A percentile compares a stretch with the other conserved stretches of the same genome.
Evolutionary conservation across 2,329 filamentous ascomycete genomes (phyloP).

Genomic region (Ascochyta koolunga): DNA sequence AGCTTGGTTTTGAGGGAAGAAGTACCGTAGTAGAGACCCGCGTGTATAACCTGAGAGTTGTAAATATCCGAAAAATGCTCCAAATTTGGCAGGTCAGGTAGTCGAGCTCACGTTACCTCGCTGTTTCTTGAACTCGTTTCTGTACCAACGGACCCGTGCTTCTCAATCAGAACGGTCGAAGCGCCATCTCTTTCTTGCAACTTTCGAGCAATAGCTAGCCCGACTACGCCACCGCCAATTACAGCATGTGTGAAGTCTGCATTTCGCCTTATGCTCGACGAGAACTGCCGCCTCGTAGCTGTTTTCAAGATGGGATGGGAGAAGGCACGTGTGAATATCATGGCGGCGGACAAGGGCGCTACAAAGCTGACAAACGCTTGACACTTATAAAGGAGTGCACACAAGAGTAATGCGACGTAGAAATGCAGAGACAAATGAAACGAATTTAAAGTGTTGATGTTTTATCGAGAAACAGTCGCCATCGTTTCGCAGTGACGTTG

Average conservation of each 20-base stretch:
- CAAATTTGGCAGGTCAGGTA: not conserved
- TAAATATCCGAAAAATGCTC: not conserved
- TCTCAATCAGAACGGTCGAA: constrained; percentile 80
- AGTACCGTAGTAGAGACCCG: constrained; percentile 86
- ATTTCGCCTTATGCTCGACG: constrained; percentile 36
- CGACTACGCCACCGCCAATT: constrained; percentile 75
- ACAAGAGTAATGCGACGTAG: not conserved
- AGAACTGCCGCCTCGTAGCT: constrained; percentile 23
- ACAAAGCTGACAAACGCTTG: not conserved
- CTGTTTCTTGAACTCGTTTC: constrained; percentile 91
- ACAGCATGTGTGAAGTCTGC: constrained; percentile 71
- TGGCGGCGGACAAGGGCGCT: not conserved
- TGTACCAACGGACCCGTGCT: constrained; percentile 75
- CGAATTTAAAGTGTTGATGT: not conserved
- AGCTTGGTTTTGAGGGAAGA: constrained; percentile 79
- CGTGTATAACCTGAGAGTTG: constrained; percentile 77
- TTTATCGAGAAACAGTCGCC: constrained; percentile 5
- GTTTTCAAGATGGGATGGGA: constrained; percentile 1
- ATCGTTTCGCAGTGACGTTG: constrained; percentile 8
- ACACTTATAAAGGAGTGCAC: too few species aligned
- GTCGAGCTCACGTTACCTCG: constrained; percentile 60
- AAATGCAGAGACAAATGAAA: not conserved
- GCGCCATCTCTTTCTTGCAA: constrained; percentile 66
- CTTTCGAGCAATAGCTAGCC: constrained; percentile 77
- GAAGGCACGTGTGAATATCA: constrained; percentile 20